Percentiles rank a stretch among this genome's conserved stretches.
These are phyloP conservation scores for Salvia splendens DNA, from an alignment of 257 asterid species.

Conservation along the genomic window DNA sequence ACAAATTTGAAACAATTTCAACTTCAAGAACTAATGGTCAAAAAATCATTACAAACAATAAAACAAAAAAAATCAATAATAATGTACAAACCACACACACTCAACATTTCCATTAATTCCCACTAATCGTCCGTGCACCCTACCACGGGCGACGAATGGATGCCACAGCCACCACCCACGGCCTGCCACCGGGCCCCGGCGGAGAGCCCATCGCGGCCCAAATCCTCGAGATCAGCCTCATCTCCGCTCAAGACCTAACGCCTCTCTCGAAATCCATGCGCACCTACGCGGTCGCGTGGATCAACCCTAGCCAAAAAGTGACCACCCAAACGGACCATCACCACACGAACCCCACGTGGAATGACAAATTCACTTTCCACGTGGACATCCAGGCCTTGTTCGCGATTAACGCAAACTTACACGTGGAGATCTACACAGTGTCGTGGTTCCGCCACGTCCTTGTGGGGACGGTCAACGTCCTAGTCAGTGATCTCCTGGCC, in stretches of 20 bases:
- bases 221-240: conserved; percentile 55
- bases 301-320: conserved; percentile 48
- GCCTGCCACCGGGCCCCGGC: not conserved
- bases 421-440: conserved; percentile 57
- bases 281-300: conserved; percentile 63
- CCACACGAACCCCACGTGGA: conserved; percentile 64
- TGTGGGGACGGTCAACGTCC: conserved; percentile 58
- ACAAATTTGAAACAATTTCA: conserved; percentile 23
- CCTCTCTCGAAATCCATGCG: conserved; percentile 63
- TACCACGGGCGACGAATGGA: conserved; percentile 48
- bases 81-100: conserved; percentile 31
- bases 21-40: conserved; percentile 39
- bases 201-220: not conserved
- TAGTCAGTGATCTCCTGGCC: conserved; percentile 46
- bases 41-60: conserved; percentile 33
- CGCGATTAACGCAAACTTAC: conserved; percentile 43
- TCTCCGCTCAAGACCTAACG: conserved; percentile 71
- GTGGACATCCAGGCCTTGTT: conserved; percentile 45
- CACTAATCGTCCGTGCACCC: conserved; percentile 21
- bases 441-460: conserved; percentile 69
- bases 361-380: conserved; percentile 61
- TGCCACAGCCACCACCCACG: conserved; percentile 38
- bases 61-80: conserved; percentile 28
- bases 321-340: conserved; percentile 54
- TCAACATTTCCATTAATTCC: conserved; percentile 18